These are phyloP conservation scores for Ampelocalamus luodianensis DNA, from an alignment of 176 grass and related monocot genomes.

Conservation along the genomic window DNA sequence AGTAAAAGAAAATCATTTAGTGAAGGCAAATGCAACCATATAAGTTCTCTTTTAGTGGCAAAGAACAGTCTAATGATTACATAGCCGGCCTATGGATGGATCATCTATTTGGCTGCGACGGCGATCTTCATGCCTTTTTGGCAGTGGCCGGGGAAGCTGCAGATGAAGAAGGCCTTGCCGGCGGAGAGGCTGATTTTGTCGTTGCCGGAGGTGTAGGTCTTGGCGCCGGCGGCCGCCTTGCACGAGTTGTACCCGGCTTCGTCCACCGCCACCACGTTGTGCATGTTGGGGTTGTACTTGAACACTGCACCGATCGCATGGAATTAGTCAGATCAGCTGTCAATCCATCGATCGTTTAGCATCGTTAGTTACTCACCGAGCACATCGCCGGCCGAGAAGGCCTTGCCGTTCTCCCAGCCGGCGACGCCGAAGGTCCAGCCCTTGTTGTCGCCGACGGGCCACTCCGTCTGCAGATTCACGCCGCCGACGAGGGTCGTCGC, in stretches of 20 bases:
- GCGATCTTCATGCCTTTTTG: neutral
- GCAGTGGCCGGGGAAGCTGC: slow-evolving; percentile 14
- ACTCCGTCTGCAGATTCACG: neutral
- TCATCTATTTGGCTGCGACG: neutral
- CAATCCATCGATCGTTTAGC: neutral
- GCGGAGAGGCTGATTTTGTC: neutral
- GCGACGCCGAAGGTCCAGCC: slow-evolving; percentile 46
- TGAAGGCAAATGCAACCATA: too few species aligned
- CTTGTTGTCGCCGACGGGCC: slow-evolving; percentile 33
- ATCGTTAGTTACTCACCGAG: slow-evolving; percentile 27
- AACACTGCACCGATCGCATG: slow-evolving; percentile 14
- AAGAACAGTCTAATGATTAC: too few species aligned
- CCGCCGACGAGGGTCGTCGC: slow-evolving; percentile 19
- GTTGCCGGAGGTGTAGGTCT: neutral
- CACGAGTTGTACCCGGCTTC: slow-evolving; percentile 18
- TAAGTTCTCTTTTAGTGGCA: too few species aligned
- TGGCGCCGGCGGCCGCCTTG: neutral
- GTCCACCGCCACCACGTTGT: slow-evolving; percentile 39
- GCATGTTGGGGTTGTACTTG: neutral
- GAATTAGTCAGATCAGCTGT: neutral
- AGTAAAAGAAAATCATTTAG: too few species aligned
- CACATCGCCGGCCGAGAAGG: slow-evolving; percentile 47
- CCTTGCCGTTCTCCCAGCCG: slow-evolving; percentile 42
- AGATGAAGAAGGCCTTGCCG: slow-evolving; percentile 34
- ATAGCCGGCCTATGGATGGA: neutral